A percentile compares a stretch with the other conserved stretches of the same genome.
These are phyloP conservation scores for Cadophora malorum DNA, from an alignment of 2,329 filamentous ascomycete species.

Conservation along the genomic window DNA sequence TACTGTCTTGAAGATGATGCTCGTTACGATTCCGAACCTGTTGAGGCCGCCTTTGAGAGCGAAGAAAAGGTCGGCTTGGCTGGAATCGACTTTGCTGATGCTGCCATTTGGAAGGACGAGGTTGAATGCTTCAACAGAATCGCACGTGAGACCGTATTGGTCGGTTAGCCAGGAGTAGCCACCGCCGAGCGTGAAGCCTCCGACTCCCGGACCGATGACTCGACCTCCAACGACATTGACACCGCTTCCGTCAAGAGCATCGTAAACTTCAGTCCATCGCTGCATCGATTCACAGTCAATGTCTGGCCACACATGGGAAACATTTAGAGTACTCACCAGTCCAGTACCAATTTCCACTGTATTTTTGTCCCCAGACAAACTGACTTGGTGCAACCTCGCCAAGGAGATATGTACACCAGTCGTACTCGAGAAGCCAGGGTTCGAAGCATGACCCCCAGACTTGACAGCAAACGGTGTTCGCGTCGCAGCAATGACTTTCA, in stretches of 20 bases:
- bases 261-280: slow-evolving; percentile 33
- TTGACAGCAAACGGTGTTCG: slow-evolving; percentile 47
- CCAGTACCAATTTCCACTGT: slow-evolving; percentile 32
- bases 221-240: slow-evolving; percentile 34
- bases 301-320: neutral
- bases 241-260: slow-evolving; percentile 24
- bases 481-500: slow-evolving; percentile 38
- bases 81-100: slow-evolving; percentile 42
- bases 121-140: slow-evolving; percentile 40
- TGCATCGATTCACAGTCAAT: slow-evolving; percentile 18
- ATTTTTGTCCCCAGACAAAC: slow-evolving; percentile 27
- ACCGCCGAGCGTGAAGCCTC: slow-evolving; percentile 47
- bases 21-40: slow-evolving; percentile 44
- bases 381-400: slow-evolving; percentile 25
- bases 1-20: slow-evolving; percentile 45
- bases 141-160: slow-evolving; percentile 45
- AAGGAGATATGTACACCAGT: slow-evolving; percentile 38
- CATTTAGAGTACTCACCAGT: slow-evolving; percentile 29
- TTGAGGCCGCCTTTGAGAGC: slow-evolving; percentile 42
- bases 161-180: slow-evolving; percentile 44
- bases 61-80: slow-evolving; percentile 44
- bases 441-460: slow-evolving; percentile 48
- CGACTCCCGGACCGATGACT: slow-evolving; percentile 42
- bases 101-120: slow-evolving; percentile 44
- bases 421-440: slow-evolving; percentile 35